These are phyloP conservation scores for Penicillium psychrofluorescens DNA, from an alignment of 495 filamentous ascomycete species.

Conservation along the genomic window DNA sequence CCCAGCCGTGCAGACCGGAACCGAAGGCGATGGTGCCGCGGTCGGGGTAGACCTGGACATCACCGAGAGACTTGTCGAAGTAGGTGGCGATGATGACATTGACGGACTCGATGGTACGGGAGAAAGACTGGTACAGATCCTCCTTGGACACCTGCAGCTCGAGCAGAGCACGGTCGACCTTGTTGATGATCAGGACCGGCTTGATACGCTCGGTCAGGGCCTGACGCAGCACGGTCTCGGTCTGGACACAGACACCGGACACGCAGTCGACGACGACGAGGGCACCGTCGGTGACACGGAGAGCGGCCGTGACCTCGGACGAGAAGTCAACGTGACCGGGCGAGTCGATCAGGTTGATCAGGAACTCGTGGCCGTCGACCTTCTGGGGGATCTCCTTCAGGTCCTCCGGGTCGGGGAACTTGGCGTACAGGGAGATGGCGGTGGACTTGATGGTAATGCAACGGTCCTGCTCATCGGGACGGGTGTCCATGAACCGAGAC, in stretches of 20 bases:
- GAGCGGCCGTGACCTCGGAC: constrained; percentile 97
- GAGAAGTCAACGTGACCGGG: constrained; percentile 99
- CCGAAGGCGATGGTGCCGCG: constrained; percentile 97
- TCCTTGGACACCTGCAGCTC: constrained; percentile 98
- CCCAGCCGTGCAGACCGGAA: constrained; percentile 99
- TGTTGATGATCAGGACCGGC: constrained; percentile 99
- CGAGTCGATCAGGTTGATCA: constrained; percentile 99
- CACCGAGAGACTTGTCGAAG: constrained; percentile 93
- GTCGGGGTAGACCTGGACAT: constrained; percentile 96
- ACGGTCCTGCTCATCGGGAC: constrained; percentile 96
- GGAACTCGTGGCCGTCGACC: constrained; percentile 86
- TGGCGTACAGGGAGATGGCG: constrained; percentile 95
- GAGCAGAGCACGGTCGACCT: constrained; percentile 98
- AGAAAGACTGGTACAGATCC: constrained; percentile 99
- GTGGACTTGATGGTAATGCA: constrained; percentile 99
- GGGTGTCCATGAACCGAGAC: constrained; percentile 92
- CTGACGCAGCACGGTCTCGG: constrained; percentile 98
- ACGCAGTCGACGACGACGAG: constrained; percentile 99
- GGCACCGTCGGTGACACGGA: constrained; percentile 99
- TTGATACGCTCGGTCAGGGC: constrained; percentile 99
- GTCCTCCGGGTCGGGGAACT: constrained; percentile 74
- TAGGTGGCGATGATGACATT: constrained; percentile 99
- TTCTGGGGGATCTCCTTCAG: constrained; percentile 91
- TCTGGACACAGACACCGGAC: constrained; percentile 98
- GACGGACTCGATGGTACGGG: constrained; percentile 97